Evolutionary conservation across 1,284 basidiomycete genomes (phyloP).

Genomic region (Leucoagaricus sp.): DNA sequence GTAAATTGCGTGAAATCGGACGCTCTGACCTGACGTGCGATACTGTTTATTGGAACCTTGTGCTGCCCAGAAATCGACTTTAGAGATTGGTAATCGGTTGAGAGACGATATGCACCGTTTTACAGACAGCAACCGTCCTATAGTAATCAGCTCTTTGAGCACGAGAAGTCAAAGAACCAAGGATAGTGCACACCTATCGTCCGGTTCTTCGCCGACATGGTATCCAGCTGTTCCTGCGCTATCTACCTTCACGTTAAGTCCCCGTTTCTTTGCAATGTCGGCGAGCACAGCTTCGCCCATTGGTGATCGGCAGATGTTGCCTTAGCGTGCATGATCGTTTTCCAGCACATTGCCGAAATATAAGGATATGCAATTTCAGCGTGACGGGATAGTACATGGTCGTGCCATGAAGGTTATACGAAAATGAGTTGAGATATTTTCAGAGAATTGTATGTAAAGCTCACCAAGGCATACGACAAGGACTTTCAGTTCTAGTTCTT

Average conservation of each 20-base stretch:
- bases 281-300: slow-evolving; percentile 79
- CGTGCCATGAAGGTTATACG: no score
- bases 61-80: slow-evolving; percentile 41
- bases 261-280: slow-evolving; percentile 61
- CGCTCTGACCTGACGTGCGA: slow-evolving; percentile 56
- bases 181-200: slow-evolving; percentile 54
- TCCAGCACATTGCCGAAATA: no score
- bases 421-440: no score
- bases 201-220: slow-evolving; percentile 73
- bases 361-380: no score
- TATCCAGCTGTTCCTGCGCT: slow-evolving; percentile 75
- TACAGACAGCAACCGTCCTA: slow-evolving; percentile 63
- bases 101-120: slow-evolving; percentile 45
- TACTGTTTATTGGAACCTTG: slow-evolving; percentile 59
- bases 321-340: slow-evolving; percentile 32
- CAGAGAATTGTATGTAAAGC: no score
- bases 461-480: slow-evolving; percentile 70
- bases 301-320: slow-evolving; percentile 79
- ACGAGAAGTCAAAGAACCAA: not conserved
- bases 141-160: not conserved
- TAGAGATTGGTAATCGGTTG: not conserved
- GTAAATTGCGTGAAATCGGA: slow-evolving; percentile 67
- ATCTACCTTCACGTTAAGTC: slow-evolving; percentile 64
- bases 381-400: no score
- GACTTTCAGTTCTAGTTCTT: slow-evolving; percentile 39